Evolutionary conservation across 179 eudicot genomes (phyloP), one percentile per base, ranked within the genome.

Genomic region (Vitellaria paradoxa): DNA sequence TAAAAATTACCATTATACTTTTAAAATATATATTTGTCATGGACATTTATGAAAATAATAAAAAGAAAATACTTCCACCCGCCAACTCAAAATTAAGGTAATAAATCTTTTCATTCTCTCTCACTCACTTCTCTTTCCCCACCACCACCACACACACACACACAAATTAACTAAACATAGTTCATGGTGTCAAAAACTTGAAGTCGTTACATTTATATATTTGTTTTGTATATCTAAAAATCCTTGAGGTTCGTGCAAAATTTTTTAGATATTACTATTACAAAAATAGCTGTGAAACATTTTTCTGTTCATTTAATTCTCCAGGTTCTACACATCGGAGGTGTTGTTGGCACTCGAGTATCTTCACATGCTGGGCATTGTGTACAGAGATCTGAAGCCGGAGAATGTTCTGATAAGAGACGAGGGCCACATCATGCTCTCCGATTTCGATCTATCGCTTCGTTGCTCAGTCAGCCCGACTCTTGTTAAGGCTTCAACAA

Each of bases 341-440:
- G 80, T 89, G 46, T 83, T 91, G 37, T 82, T 91, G 79, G 94
- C 92, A 49, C 75, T 91, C 7, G 94, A 91, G 81, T 91, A 91
- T 83, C 86, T 91, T 11, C 94, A 91, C 81, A 91, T 91, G 94
- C 75, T 91, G 49, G 94, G 94, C 37, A 86, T 91, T 40, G 92
- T 89, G 1, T 90, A 90, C 85, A 81, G 94, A 63, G 94, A 90
- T 77, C 76, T 90, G 55, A 90, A 90, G 83, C 94, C 94, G 52
- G 92, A 90, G 79, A 90, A 90, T 65, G 92, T 90, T n/a, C 74
- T 90, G 9, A 89, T 90, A 6, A 65, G 94, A 67, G 94, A 90
- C 9, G 89, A 90, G 80, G 94, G 94, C 18, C 94, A 90, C 71
- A 90, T 90, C 60, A 90, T 90, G 94, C 89, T 90, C 66, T 90